phyloP scores from a whole-genome alignment of 805 yeast species.

The Zygosaccharomyces gambellarensis region DNA sequence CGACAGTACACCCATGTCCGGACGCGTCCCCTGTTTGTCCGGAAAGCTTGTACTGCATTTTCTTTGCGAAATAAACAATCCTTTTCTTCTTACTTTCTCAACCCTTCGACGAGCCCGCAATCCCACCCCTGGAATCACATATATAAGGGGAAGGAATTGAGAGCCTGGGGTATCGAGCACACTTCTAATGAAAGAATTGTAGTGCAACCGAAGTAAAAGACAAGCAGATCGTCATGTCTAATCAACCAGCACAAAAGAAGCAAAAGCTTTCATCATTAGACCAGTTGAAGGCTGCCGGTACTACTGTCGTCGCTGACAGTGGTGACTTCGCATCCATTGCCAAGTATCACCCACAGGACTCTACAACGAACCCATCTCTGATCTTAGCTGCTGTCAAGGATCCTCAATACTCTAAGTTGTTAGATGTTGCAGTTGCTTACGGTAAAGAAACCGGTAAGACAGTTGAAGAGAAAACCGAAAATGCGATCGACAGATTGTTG shows the following conservation, averaged over 20 bases:
- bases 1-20: not conserved
- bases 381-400: constrained; percentile 93
- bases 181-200: not conserved
- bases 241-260: constrained; percentile 29
- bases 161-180: not conserved
- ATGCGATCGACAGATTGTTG: constrained; percentile 86
- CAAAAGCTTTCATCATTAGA: constrained; percentile 66
- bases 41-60: not conserved
- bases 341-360: constrained; percentile 97
- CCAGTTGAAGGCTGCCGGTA: constrained; percentile 90
- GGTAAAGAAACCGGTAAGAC: constrained; percentile 62
- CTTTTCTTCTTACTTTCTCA: not conserved
- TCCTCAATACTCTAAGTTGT: constrained; percentile 80
- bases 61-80: not conserved
- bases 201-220: not conserved
- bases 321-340: constrained; percentile 98
- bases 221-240: constrained; percentile 14
- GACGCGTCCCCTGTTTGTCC: not conserved
- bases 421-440: constrained; percentile 85
- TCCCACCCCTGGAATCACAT: not conserved
- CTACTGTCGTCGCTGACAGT: constrained; percentile 96
- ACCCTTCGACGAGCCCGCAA: not conserved
- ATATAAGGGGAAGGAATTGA: not conserved
- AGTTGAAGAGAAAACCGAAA: constrained; percentile 56
- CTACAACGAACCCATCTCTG: constrained; percentile 97